Evolutionary conservation across 192 early-diverging fungal species (phyloP).

Genomic region (Rhizoclosmatium sp.): DNA sequence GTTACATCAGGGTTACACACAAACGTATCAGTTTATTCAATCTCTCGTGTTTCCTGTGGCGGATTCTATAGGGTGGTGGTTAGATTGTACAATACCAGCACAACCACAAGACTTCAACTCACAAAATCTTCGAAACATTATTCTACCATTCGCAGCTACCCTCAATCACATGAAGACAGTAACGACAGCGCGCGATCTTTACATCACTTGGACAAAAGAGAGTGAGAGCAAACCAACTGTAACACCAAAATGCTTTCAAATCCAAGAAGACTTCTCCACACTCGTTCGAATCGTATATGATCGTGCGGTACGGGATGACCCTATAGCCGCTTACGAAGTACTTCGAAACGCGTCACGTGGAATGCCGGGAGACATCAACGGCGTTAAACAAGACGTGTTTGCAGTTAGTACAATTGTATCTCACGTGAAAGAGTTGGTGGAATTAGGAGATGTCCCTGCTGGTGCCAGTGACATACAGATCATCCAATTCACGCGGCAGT

Average conservation of each 20-base stretch:
- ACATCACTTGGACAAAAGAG: neutral
- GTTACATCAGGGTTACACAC: neutral
- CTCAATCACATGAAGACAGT: neutral
- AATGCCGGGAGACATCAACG: neutral
- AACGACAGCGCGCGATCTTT: neutral
- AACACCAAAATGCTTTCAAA: constrained; percentile 16
- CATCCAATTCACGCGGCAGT: neutral
- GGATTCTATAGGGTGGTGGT: constrained; percentile 2
- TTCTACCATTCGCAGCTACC: constrained; percentile 13
- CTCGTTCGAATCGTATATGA: constrained; percentile 13
- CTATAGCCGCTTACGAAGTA: neutral
- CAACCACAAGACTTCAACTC: neutral
- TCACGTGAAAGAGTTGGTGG: neutral
- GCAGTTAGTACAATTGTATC: neutral
- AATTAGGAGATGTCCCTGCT: neutral
- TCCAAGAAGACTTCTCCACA: neutral
- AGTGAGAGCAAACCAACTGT: neutral
- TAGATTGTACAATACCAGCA: neutral
- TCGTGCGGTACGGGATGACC: neutral
- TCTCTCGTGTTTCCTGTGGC: constrained; percentile 1
- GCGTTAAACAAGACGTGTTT: neutral
- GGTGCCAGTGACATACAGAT: neutral
- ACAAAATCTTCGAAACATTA: neutral
- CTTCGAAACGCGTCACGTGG: neutral
- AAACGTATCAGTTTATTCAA: neutral